Base-by-base conservation (phyloP, 1,139 yeast genomes). In the Meyerozyma athensensis region DNA sequence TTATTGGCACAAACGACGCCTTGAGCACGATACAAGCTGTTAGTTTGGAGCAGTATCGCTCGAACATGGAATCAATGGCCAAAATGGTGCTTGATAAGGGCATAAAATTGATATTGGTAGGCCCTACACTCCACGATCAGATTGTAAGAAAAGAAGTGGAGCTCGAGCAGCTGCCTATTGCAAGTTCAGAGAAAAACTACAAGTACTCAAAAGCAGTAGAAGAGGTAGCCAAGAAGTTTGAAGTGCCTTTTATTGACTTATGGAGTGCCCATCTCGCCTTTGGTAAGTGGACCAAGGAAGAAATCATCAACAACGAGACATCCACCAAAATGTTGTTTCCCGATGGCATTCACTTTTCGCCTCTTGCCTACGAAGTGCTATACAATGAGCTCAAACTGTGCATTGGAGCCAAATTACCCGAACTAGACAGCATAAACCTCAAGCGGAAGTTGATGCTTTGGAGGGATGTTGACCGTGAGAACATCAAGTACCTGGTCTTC, bases 1-100 rank as follows among this genome's bases (percentile, higher is more conserved):
- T 81, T 56, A 77, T 84, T 48, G 96, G 96, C 1, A 73, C 94
- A 8, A 86, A 86, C 50, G 96, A 86, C 54, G 79, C 86, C 0
- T 48, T 64, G 3, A 69, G 68, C 24, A 53, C 59, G 5, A 58
- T 64, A 17, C 95, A 84, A 53, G 63, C 65, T 17, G 86, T 83
- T 1, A 69, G 74, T 2, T 34, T 79, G 7, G 69, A 61, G 1
- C 63, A 72, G 40, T 85, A 62, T 51, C 41, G 55, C 16, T 59
- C 56, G 7, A 85, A 86, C 51, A 59, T 75, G 40, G 52, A 49
- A 9, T 45, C 43, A 14, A 54, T 84, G 49, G 63, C 77, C 5
- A 43, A 59, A 9, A 41, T 62, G 37, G 64, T 75, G 10, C 47
- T 58, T 21, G 54, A 51, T 2, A 53, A 65, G 34, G 69, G 63